Percentiles rank a stretch among this genome's conserved stretches.
Conservation (phyloP, 2,329 filamentous ascomycete genomes). For the Exophiala spinifera region DNA sequence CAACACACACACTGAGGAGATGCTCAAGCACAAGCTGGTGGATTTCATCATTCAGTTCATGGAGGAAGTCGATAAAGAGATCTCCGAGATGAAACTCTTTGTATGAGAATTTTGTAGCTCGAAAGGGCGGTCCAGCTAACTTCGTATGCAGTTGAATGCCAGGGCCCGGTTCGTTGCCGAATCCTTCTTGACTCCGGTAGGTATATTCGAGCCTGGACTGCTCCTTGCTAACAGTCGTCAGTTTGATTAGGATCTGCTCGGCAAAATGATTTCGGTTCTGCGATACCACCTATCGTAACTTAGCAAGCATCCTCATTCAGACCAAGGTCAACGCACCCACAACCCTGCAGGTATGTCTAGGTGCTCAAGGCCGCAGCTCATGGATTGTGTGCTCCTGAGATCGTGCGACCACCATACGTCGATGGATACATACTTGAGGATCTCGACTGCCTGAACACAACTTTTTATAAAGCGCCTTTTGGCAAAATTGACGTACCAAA, state of each 20-base stretch:
- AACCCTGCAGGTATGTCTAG: too few relatives aligned
- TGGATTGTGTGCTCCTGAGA: background rate
- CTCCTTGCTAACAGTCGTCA: conserved; percentile 8
- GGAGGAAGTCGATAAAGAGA: conserved; percentile 99
- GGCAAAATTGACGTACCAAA: background rate
- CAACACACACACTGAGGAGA: conserved; percentile 97
- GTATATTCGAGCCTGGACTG: conserved; percentile 28
- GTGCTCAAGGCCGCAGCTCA: background rate
- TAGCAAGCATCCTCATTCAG: too few relatives aligned
- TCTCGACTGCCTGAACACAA: too few relatives aligned
- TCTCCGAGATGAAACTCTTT: conserved; percentile 99
- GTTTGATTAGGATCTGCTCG: conserved; percentile 16
- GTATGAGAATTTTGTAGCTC: conserved; percentile 45
- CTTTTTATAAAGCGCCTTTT: too few relatives aligned
- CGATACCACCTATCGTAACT: too few relatives aligned
- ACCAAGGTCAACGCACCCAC: too few relatives aligned
- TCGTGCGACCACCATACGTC: background rate
- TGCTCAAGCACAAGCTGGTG: conserved; percentile 98
- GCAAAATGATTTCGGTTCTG: background rate
- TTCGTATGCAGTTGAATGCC: conserved; percentile 71
- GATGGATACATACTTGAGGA: background rate
- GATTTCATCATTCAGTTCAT: conserved; percentile 99
- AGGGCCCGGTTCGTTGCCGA: conserved; percentile 96
- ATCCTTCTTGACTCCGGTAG: conserved; percentile 91
- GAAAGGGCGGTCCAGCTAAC: conserved; percentile 32